These are phyloP conservation scores for Ophiostoma fasciatum DNA, from an alignment of 2,329 filamentous ascomycete genomes.

Conservation along the genomic window DNA sequence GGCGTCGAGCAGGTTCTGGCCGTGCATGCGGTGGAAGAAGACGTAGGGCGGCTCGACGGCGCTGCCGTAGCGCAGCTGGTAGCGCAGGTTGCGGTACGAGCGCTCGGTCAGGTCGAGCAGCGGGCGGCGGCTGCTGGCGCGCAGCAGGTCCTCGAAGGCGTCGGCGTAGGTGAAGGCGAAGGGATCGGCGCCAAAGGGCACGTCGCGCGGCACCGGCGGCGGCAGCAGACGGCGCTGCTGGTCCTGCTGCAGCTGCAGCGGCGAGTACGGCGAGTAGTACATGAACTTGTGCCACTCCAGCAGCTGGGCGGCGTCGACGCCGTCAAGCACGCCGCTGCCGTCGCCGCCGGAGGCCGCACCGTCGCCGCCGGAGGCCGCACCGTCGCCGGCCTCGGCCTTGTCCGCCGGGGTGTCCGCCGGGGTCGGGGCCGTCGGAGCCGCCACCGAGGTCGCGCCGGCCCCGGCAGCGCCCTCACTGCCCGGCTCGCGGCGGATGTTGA, in stretches of 20 bases:
- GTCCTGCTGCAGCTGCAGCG: slow-evolving; percentile 23
- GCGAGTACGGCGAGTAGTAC: slow-evolving; percentile 28
- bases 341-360: not conserved
- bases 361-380: too few species aligned
- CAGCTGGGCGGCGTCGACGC: slow-evolving; percentile 11
- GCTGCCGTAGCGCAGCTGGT: slow-evolving; percentile 11
- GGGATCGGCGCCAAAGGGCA: slow-evolving; percentile 21
- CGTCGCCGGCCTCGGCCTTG: too few species aligned
- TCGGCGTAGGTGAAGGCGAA: slow-evolving; percentile 36
- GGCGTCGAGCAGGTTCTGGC: slow-evolving; percentile 22
- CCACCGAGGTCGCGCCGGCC: not conserved
- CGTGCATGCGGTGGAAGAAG: slow-evolving; percentile 24
- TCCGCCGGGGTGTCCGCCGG: too few species aligned
- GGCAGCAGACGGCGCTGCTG: slow-evolving; percentile 20
- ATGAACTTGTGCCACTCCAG: slow-evolving; percentile 21
- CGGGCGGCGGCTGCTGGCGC: slow-evolving; percentile 26
- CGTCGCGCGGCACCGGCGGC: slow-evolving; percentile 32
- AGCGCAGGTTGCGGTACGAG: slow-evolving; percentile 18
- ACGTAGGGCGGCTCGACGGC: slow-evolving; percentile 25
- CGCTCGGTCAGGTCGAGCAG: slow-evolving; percentile 25
- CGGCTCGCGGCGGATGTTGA: slow-evolving; percentile 11
- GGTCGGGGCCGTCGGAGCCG: not conserved
- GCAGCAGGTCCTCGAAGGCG: slow-evolving; percentile 42
- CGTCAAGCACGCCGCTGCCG: slow-evolving; percentile 7
- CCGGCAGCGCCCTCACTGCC: not conserved